Conservation (phyloP, 106 monocot genomes). For the Platanthera guangdongensis region DNA sequence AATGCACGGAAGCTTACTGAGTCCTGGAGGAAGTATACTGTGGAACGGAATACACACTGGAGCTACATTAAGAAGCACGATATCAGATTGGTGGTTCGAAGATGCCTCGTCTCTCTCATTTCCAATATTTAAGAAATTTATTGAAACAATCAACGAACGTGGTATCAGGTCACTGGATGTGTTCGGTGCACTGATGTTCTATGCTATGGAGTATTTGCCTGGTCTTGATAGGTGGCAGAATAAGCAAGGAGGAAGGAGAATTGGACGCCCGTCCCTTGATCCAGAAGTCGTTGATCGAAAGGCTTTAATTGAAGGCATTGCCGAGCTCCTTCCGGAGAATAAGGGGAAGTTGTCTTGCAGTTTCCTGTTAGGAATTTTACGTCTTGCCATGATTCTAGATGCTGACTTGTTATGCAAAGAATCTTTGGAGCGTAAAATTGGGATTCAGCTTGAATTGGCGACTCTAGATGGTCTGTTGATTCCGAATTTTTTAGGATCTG, state of each 20-base stretch:
- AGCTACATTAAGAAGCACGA: constrained; percentile 21
- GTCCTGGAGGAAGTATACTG: constrained; percentile 58
- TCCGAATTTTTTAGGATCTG: constrained; percentile 42
- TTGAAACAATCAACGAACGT: constrained; percentile 31
- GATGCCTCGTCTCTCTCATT: constrained; percentile 35
- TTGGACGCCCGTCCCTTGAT: constrained; percentile 7
- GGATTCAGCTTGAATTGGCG: constrained; percentile 47
- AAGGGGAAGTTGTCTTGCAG: constrained; percentile 39
- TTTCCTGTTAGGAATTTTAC: constrained; percentile 49
- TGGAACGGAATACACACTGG: constrained; percentile 70
- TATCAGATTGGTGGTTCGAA: constrained; percentile 60
- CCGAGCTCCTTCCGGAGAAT: constrained; percentile 28
- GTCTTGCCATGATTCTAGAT: constrained; percentile 30
- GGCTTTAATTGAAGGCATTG: constrained; percentile 28
- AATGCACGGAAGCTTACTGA: constrained; percentile 46
- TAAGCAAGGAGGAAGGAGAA: constrained; percentile 8
- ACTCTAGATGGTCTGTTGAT: constrained; percentile 44
- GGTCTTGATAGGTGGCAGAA: constrained; percentile 46
- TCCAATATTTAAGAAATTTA: constrained; percentile 29
- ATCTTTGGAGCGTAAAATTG: constrained; percentile 45
- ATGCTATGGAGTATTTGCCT: constrained; percentile 39
- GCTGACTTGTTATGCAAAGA: constrained; percentile 22
- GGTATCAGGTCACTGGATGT: constrained; percentile 28
- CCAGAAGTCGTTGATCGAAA: constrained; percentile 27
- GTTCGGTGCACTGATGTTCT: constrained; percentile 32